Conservation (phyloP, 495 filamentous ascomycete genomes). For the Penicillium odoratum region DNA sequence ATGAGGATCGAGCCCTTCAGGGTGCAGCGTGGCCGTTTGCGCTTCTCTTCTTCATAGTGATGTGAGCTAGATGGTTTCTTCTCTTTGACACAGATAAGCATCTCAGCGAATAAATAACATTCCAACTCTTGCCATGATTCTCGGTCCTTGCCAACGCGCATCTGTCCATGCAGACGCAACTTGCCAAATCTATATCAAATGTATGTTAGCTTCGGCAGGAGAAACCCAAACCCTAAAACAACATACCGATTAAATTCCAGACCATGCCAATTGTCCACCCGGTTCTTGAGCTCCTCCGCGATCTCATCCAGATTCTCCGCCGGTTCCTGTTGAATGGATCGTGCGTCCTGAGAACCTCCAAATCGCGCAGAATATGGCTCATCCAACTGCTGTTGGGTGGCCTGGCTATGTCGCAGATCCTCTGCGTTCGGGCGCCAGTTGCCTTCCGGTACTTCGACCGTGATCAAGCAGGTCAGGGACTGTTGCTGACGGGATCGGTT, state of each 20-base stretch:
- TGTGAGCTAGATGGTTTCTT: conserved; percentile 70
- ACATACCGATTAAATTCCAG: conserved; percentile 77
- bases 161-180: conserved; percentile 84
- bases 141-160: conserved; percentile 94
- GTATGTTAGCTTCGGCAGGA: background rate
- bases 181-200: conserved; percentile 74
- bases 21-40: conserved; percentile 74
- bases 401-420: conserved; percentile 69
- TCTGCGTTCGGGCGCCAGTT: conserved; percentile 89
- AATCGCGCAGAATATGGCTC: conserved; percentile 38
- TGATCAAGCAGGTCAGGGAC: conserved; percentile 89
- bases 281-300: conserved; percentile 78
- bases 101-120: conserved; percentile 96
- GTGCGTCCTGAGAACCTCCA: conserved; percentile 33
- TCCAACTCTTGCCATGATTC: conserved; percentile 98
- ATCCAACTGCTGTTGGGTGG: conserved; percentile 53
- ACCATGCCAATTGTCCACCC: conserved; percentile 98
- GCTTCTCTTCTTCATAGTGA: conserved; percentile 54
- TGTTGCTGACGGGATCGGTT: conserved; percentile 92
- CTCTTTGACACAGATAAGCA: conserved; percentile 99
- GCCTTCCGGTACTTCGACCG: conserved; percentile 88
- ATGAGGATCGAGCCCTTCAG: conserved; percentile 98
- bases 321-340: conserved; percentile 44
- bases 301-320: conserved; percentile 75
- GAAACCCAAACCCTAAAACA: background rate